Evolutionary conservation across 1,284 basidiomycete genomes (phyloP).

Genomic region (Rhodotorula glutinis): DNA sequence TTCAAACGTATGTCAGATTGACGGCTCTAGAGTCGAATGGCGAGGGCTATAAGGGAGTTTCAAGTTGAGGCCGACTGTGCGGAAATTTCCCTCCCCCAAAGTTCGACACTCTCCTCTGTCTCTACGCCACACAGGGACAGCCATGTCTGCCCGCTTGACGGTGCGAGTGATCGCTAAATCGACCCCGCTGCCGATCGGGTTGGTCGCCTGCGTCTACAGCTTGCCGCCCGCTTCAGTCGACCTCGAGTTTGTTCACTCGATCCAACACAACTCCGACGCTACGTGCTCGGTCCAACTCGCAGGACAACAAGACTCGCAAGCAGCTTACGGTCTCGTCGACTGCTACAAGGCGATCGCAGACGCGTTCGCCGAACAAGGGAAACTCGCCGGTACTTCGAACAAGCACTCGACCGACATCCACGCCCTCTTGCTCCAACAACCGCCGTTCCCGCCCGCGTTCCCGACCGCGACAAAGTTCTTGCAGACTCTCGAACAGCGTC

Average conservation of each 20-base stretch:
- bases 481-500: constrained; percentile 48
- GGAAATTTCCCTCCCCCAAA: not conserved
- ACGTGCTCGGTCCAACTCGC: constrained; percentile 17
- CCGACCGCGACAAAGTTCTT: constrained; percentile 30
- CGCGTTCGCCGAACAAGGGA: constrained; percentile 31
- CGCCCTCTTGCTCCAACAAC: constrained; percentile 11
- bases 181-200: constrained; percentile 13
- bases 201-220: constrained; percentile 17
- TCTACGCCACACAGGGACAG: no score
- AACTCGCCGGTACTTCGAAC: constrained; percentile 21
- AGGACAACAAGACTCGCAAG: constrained; percentile 16
- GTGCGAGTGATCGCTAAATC: constrained; percentile 23
- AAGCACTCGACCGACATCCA: constrained; percentile 35
- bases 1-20: no score
- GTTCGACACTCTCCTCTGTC: no score
- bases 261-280: constrained; percentile 13
- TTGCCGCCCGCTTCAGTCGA: constrained; percentile 18
- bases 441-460: constrained; percentile 31
- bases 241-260: constrained; percentile 29
- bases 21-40: no score
- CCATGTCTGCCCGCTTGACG: constrained; percentile 3
- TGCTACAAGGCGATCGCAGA: constrained; percentile 35
- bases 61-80: no score
- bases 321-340: constrained; percentile 15
- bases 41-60: no score